phyloP scores from a whole-genome alignment of 495 filamentous ascomycete species.

The Penicillium simplicissimum region DNA sequence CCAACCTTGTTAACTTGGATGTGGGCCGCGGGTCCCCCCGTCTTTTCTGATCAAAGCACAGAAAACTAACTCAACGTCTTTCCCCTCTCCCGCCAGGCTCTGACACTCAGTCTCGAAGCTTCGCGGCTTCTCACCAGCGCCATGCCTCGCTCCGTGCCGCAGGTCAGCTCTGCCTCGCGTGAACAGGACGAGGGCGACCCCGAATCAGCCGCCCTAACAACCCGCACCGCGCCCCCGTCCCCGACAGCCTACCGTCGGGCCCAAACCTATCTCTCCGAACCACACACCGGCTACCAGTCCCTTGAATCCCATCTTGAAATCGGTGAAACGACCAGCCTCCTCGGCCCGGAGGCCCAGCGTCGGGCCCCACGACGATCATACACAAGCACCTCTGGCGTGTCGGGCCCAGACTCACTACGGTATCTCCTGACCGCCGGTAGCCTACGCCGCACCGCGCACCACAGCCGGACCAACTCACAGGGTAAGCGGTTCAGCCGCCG shows the following conservation, averaged over 20 bases:
- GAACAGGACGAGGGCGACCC: constrained; percentile 25
- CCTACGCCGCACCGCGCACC: constrained; percentile 58
- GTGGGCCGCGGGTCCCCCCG: constrained; percentile 1
- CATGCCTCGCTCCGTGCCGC: constrained; percentile 37
- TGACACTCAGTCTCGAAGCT: constrained; percentile 7
- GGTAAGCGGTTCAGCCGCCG: constrained; percentile 52
- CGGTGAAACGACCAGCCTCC: constrained; percentile 40
- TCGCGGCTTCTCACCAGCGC: constrained; percentile 18
- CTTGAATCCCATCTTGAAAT: constrained; percentile 37
- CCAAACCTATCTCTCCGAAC: constrained; percentile 40
- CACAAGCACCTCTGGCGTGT: constrained; percentile 38
- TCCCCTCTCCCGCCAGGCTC: constrained; percentile 4
- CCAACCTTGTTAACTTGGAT: neutral
- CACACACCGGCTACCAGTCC: constrained; percentile 41
- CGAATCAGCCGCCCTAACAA: constrained; percentile 6
- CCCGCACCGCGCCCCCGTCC: constrained; percentile 44
- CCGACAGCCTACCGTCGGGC: constrained; percentile 38
- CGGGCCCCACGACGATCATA: constrained; percentile 40
- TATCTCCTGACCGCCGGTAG: constrained; percentile 40
- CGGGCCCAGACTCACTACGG: constrained; percentile 36
- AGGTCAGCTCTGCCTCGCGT: constrained; percentile 14
- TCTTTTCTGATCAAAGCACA: constrained; percentile 2
- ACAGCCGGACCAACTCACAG: constrained; percentile 67
- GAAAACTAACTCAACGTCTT: neutral
- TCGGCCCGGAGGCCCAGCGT: constrained; percentile 28